Evolutionary conservation across 2,329 filamentous ascomycete species (phyloP).

Genomic region (Penicillium corylophilum): DNA sequence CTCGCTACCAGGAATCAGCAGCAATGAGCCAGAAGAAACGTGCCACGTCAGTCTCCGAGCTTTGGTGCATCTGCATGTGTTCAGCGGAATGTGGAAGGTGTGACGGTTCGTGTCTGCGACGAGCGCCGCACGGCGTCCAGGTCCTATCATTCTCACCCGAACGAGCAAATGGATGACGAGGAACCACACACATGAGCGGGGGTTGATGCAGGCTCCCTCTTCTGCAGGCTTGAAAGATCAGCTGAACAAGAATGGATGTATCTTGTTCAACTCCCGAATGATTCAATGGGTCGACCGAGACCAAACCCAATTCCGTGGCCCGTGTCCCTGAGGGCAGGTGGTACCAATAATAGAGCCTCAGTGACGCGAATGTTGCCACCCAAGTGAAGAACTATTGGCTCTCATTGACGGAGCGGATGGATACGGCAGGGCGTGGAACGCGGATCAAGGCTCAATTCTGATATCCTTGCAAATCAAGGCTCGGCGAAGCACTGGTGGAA

Average conservation of each 20-base stretch:
- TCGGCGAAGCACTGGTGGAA: constrained; percentile 10
- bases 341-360: constrained; percentile 33
- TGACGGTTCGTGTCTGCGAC: constrained; percentile 36
- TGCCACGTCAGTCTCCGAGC: constrained; percentile 43
- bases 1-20: constrained; percentile 24
- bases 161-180: constrained; percentile 26
- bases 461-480: constrained; percentile 19
- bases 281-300: constrained; percentile 14
- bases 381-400: constrained; percentile 27
- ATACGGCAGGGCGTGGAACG: constrained; percentile 26
- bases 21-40: constrained; percentile 33
- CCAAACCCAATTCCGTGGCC: constrained; percentile 23
- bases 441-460: constrained; percentile 15
- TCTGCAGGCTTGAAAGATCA: constrained; percentile 44
- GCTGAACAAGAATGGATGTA: constrained; percentile 39
- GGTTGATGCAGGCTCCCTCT: constrained; percentile 38
- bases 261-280: constrained; percentile 17
- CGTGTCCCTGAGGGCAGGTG: constrained; percentile 22
- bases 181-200: constrained; percentile 40
- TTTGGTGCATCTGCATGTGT: constrained; percentile 41
- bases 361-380: constrained; percentile 35
- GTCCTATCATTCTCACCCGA: constrained; percentile 34
- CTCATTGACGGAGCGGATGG: constrained; percentile 28
- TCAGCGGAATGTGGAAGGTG: constrained; percentile 34
- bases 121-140: constrained; percentile 28